These are phyloP conservation scores for Chaetomiaceae sp. DNA, from an alignment of 2,329 filamentous ascomycete genomes.

Conservation along the genomic window DNA sequence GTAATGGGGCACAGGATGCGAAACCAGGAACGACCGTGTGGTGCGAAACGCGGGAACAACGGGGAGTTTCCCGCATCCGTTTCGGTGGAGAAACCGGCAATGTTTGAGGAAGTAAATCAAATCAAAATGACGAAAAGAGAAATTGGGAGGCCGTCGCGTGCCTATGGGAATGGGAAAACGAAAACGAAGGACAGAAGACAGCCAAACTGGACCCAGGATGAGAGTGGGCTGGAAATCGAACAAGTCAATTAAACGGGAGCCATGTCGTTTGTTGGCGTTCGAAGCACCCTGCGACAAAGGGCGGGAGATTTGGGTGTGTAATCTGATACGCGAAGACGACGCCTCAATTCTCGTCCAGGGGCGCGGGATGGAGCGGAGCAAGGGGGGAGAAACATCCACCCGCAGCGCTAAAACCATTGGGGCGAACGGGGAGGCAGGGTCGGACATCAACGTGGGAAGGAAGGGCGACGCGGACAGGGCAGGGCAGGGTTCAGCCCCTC, in stretches of 20 bases:
- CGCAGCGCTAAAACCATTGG: not conserved
- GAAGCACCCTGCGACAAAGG: not conserved
- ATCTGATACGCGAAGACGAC: slow-evolving; percentile 10
- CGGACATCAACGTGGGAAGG: not conserved
- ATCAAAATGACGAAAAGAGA: not conserved
- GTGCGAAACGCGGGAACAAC: not conserved
- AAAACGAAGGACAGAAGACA: slow-evolving; percentile 5
- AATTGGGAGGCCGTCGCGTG: not conserved
- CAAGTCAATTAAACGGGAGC: slow-evolving; percentile 4
- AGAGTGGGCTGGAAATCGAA: not conserved
- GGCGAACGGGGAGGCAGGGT: no score
- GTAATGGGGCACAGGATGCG: not conserved
- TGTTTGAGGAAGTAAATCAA: not conserved
- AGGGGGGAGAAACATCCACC: not conserved
- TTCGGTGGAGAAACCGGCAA: not conserved
- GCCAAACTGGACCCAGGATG: not conserved
- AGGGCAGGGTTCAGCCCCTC: not conserved
- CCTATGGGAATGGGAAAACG: not conserved
- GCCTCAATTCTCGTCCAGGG: slow-evolving; percentile 6
- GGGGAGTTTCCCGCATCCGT: not conserved
- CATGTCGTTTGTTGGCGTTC: slow-evolving; percentile 1
- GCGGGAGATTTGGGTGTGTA: slow-evolving; percentile 4
- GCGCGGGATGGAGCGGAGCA: not conserved
- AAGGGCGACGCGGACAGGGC: no score
- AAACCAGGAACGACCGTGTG: not conserved